Percentiles rank a stretch among this genome's conserved stretches.
Conservation (phyloP, 2,329 filamentous ascomycete genomes). For the Nemania sp. region DNA sequence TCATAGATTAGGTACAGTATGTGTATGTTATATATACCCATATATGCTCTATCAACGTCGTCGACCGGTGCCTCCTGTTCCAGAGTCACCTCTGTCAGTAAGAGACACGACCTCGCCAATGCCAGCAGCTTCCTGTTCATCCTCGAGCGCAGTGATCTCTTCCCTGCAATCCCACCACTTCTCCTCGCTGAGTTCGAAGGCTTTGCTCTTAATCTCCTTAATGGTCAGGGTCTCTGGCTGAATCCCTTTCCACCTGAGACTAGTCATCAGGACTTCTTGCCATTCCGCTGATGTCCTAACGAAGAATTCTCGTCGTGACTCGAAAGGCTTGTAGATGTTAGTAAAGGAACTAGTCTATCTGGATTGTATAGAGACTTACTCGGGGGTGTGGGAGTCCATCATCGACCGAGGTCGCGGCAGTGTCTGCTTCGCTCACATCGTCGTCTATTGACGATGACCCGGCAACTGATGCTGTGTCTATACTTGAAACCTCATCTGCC, state of each 20-base stretch:
- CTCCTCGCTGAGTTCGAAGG: slow-evolving; percentile 88
- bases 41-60: slow-evolving; percentile 33
- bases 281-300: slow-evolving; percentile 83
- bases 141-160: slow-evolving; percentile 87
- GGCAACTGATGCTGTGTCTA: slow-evolving; percentile 45
- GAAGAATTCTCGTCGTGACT: slow-evolving; percentile 91
- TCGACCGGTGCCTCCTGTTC: slow-evolving; percentile 51
- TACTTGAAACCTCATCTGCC: slow-evolving; percentile 47
- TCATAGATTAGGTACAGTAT: neutral
- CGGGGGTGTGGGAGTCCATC: slow-evolving; percentile 76
- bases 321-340: slow-evolving; percentile 70
- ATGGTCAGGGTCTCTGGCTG: slow-evolving; percentile 71
- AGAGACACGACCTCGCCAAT: slow-evolving; percentile 94
- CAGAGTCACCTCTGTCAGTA: slow-evolving; percentile 68
- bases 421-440: slow-evolving; percentile 53
- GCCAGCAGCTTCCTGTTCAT: slow-evolving; percentile 93
- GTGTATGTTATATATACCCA: too few species aligned
- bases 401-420: slow-evolving; percentile 59
- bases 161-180: slow-evolving; percentile 99
- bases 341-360: neutral
- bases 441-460: slow-evolving; percentile 44
- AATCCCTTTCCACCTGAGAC: slow-evolving; percentile 68
- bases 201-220: slow-evolving; percentile 91
- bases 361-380: slow-evolving; percentile 44
- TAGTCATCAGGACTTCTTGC: slow-evolving; percentile 84